Evolutionary conservation across 2,329 filamentous ascomycete genomes (phyloP), one percentile per base, ranked within the genome.

Genomic region (Chaetomiaceae sp.): DNA sequence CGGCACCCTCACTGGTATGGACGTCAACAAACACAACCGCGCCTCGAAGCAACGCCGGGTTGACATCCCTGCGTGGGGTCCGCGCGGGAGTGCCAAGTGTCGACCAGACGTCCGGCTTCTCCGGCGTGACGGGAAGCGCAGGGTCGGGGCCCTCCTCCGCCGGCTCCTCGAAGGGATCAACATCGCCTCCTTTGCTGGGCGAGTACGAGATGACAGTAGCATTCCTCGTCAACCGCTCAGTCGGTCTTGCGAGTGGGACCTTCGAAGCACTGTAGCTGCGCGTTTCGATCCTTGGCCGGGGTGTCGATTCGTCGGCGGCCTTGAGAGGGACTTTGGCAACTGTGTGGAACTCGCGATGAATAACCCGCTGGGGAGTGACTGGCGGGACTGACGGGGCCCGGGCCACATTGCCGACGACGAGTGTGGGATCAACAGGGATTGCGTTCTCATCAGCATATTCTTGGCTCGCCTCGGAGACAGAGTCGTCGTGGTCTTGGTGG

Each of bases 1-100:
- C 86, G 19, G 81, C 83, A 6, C 88, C 88, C 58, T 93, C 86
- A 8, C 79, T 85, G 1, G 86, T 90, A 60, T 88, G 80, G 2
- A 94, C 87, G 62, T 95, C 88, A 2, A 93, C 86, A 60, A 83
- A 88, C 4, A 93, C 85, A 3, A 88, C 78, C 14, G 82, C 85
- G 1, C 88, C 88, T 17, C 76, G 74, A 3, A 91, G 72, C 3
- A 86, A 62, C 0, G 62, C 60, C 3, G 72, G 64, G 53, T 79
- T 68, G 9, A 81, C 54, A 44, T 81, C 73, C 2, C 69, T 68
- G 6, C 75, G 72, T 17, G 78, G 74, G 18, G 77, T 80, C 29
- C 75, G 73, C 3, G 72, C 73, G 3, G 78, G 78, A 0, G 78
- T 81, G 12, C 70, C 76, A 26, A 72, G 62, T 0, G 67, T 71